Conservation (phyloP, 331 rosid species). For the Arachis monticola region DNA sequence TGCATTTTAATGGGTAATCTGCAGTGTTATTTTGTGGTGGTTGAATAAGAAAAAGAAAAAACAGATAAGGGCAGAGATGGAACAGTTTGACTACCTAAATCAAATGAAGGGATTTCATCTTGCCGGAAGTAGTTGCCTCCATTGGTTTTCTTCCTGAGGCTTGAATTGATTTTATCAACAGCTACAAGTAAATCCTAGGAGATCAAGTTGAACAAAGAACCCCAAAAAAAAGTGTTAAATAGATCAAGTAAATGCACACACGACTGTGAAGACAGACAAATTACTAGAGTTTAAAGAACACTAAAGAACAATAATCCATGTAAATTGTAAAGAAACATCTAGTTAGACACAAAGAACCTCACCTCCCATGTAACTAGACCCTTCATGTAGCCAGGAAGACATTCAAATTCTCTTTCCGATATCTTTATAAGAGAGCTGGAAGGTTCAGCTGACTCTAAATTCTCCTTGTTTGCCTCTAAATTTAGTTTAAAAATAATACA, state of each 20-base stretch:
- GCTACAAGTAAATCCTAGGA: slow-evolving; percentile 70
- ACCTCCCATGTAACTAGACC: slow-evolving; percentile 93
- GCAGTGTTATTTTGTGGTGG: background rate
- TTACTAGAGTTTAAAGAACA: background rate
- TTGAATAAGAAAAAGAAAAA: background rate
- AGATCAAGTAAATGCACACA: slow-evolving; percentile 18
- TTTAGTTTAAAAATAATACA: background rate
- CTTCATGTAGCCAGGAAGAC: slow-evolving; percentile 83
- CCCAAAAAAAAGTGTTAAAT: slow-evolving; percentile 7
- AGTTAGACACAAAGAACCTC: slow-evolving; percentile 27
- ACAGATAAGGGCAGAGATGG: background rate
- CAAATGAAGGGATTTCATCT: slow-evolving; percentile 76
- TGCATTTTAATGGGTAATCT: background rate
- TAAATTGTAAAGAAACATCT: background rate
- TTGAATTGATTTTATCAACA: slow-evolving; percentile 76
- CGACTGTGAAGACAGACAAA: slow-evolving; percentile 12
- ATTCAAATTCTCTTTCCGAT: slow-evolving; percentile 66
- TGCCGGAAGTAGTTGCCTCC: slow-evolving; percentile 61
- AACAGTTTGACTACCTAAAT: slow-evolving; percentile 53
- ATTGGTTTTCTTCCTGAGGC: slow-evolving; percentile 51
- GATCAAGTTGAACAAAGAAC: slow-evolving; percentile 26
- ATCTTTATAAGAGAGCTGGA: slow-evolving; percentile 49
- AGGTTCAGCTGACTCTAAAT: slow-evolving; percentile 36
- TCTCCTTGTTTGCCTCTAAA: slow-evolving; percentile 35
- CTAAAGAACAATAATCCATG: background rate